Conservation (phyloP, 2,329 filamentous ascomycete species). For the Colletotrichum lentis region DNA sequence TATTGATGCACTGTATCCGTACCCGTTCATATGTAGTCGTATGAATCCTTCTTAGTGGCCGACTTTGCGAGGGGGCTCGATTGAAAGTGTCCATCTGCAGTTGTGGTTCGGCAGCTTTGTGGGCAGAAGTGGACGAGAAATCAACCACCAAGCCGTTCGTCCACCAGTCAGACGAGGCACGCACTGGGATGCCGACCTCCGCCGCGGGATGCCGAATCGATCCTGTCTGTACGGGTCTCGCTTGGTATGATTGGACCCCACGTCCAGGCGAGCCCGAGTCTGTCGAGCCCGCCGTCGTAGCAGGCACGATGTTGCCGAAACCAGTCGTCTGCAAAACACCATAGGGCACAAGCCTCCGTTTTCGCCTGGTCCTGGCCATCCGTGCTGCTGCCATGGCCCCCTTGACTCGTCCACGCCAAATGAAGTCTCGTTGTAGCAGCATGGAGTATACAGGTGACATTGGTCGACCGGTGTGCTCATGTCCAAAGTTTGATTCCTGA, state of each 20-base stretch:
- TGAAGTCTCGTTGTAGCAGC: constrained; percentile 11
- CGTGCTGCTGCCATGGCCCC: no score
- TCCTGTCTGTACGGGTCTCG: background rate
- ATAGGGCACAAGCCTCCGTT: constrained; percentile 18
- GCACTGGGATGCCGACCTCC: constrained; percentile 10
- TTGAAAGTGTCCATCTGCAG: constrained; percentile 2
- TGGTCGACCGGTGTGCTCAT: constrained; percentile 1
- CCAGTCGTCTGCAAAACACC: constrained; percentile 18
- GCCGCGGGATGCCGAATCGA: constrained; percentile 16
- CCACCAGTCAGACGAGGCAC: constrained; percentile 23
- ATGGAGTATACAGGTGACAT: constrained; percentile 2
- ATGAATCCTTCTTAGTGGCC: background rate
- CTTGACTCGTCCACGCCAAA: constrained; percentile 5
- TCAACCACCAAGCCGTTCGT: constrained; percentile 11
- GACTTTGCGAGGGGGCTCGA: constrained; percentile 1
- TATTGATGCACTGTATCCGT: background rate
- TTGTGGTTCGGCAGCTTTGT: background rate
- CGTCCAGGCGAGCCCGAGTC: background rate
- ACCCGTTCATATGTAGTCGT: background rate
- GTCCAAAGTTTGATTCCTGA: constrained; percentile 5
- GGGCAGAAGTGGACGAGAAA: background rate
- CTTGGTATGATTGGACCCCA: constrained; percentile 1
- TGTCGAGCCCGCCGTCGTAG: constrained; percentile 13
- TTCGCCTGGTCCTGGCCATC: constrained; percentile 14
- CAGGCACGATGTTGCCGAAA: constrained; percentile 20